phyloP scores from a whole-genome alignment of 2,329 filamentous ascomycete genomes.

The Grosmannia huntii region DNA sequence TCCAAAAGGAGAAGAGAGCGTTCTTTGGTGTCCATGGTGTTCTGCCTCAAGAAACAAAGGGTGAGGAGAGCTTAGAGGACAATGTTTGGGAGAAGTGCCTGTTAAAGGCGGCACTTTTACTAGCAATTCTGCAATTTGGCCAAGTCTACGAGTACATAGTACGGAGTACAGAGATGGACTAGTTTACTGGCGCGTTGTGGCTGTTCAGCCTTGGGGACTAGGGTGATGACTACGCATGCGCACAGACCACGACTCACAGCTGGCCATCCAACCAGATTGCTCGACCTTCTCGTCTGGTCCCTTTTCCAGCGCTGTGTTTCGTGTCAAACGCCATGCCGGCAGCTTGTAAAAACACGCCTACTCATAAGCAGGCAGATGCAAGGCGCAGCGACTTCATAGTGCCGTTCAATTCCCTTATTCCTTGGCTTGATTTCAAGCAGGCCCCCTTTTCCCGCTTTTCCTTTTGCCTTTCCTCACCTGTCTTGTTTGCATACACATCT shows the following conservation, averaged over 20 bases:
- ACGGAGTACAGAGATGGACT: background rate
- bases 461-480: background rate
- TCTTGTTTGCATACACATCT: background rate
- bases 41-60: background rate
- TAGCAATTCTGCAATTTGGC: background rate
- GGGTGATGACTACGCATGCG: background rate
- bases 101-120: background rate
- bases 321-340: background rate
- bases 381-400: background rate
- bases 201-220: background rate
- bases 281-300: background rate
- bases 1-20: slow-evolving; percentile 27
- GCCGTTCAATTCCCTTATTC: background rate
- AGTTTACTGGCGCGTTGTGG: background rate
- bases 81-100: background rate
- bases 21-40: slow-evolving; percentile 15
- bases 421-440: background rate
- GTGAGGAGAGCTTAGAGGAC: background rate
- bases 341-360: background rate
- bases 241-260: background rate
- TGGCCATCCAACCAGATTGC: background rate
- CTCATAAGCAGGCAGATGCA: background rate
- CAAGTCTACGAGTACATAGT: too few species aligned
- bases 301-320: background rate
- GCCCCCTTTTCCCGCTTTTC: background rate